These are phyloP conservation scores for Calonectria henricotiae DNA, from an alignment of 2,329 filamentous ascomycete species.

Conservation along the genomic window DNA sequence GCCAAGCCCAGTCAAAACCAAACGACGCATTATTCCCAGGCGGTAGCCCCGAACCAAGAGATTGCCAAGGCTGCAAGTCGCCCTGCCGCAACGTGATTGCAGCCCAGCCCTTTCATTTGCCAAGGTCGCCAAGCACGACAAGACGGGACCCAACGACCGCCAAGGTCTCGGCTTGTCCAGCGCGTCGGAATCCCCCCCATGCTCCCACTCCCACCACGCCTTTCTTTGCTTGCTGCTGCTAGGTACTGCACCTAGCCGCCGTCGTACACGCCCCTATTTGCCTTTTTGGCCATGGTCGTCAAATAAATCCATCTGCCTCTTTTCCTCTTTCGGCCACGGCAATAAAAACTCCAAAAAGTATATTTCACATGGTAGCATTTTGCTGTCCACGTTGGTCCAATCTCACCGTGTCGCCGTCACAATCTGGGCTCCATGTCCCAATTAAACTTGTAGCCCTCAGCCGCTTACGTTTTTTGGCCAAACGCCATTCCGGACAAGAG, in stretches of 20 bases:
- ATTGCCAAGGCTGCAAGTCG: constrained; percentile 31
- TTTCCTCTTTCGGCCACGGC: constrained; percentile 3
- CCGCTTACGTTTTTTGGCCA: not conserved
- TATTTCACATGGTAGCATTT: constrained; percentile 4
- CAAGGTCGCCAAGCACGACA: constrained; percentile 18
- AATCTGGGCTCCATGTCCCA: not conserved
- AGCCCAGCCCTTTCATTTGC: constrained; percentile 19
- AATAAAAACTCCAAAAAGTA: constrained; percentile 18
- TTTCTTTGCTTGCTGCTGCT: too few species aligned
- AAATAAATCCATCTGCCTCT: constrained; percentile 5
- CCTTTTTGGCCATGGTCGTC: not conserved
- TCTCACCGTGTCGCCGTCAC: not conserved
- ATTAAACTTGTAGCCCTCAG: not conserved
- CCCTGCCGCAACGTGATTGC: constrained; percentile 13
- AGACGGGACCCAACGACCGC: constrained; percentile 5
- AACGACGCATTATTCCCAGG: constrained; percentile 4
- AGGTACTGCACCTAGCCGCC: constrained; percentile 3
- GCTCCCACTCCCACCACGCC: not conserved
- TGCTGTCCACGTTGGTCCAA: not conserved
- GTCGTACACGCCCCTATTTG: not conserved
- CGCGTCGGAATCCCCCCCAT: constrained; percentile 4
- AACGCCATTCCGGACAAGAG: not conserved
- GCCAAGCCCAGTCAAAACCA: constrained; percentile 20
- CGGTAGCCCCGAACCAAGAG: constrained; percentile 21
- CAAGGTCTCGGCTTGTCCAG: constrained; percentile 12